phyloP scores from a whole-genome alignment of 176 grass and related monocot genomes.

The Secale cereale region DNA sequence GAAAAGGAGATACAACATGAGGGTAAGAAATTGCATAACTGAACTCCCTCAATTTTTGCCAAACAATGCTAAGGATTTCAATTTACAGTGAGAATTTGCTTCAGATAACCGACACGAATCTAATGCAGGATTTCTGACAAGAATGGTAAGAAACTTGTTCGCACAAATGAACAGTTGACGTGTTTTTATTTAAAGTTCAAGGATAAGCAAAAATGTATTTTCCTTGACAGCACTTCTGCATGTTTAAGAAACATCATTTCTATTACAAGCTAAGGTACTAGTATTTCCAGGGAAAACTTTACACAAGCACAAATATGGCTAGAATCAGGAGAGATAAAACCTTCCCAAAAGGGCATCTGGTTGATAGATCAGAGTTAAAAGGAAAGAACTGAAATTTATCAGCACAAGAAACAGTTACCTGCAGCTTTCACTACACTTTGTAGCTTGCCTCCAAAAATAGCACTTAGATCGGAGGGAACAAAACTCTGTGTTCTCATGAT shows the following conservation, averaged over 20 bases:
- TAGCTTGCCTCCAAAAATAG: conserved; percentile 93
- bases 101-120: neutral
- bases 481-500: conserved; percentile 91
- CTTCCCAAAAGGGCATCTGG: neutral
- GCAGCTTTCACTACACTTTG: conserved; percentile 82
- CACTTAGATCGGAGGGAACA: conserved; percentile 77
- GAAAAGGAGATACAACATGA: conserved; percentile 20
- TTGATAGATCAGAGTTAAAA: neutral
- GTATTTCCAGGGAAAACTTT: neutral
- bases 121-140: neutral
- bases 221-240: neutral
- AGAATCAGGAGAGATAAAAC: neutral
- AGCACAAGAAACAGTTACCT: conserved; percentile 46
- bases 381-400: neutral
- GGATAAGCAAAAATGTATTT: neutral
- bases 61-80: neutral
- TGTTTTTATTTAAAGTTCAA: neutral
- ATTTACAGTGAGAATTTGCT: neutral
- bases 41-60: neutral
- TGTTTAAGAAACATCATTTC: conserved; percentile 2
- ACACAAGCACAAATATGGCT: neutral
- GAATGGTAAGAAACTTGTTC: neutral
- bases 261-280: neutral
- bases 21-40: neutral
- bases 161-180: neutral